Evolutionary conservation across 148 eudicot species (phyloP), one percentile per base, ranked within the genome.

Genomic region (Nyssa sinensis): DNA sequence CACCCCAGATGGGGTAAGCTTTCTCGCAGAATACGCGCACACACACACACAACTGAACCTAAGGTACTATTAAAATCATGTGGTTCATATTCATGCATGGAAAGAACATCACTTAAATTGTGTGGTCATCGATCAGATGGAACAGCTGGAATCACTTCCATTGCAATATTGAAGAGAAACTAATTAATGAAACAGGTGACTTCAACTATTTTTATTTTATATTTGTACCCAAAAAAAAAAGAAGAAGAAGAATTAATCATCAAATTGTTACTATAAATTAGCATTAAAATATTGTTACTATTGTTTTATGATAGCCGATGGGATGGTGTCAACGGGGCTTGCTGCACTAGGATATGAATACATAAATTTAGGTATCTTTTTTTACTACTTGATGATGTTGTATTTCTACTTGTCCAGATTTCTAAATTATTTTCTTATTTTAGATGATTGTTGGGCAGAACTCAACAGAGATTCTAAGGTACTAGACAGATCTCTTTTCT

Each of bases 91-190:
- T n/a, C n/a, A n/a, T n/a, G n/a, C n/a, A n/a, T n/a, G n/a, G n/a
- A n/a, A n/a, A n/a, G n/a, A n/a, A n/a, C n/a, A n/a, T n/a, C n/a
- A n/a, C n/a, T n/a, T n/a, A n/a, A n/a, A n/a, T n/a, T 34, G 14
- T 39, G 21, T 39, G 24, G 2, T 71, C 0, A 13, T 25, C 55
- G 32, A 75, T 51, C 81, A 86, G 89, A 51, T 86, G 89, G 89
- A 86, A 84, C 68, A 86, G 89, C 78, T 86, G 87, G 87, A 86
- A 86, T 69, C 89, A 84, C 59, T 86, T 86, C 62, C 39, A 33
- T 2, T 86, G 89, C 51, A 68, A 72, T 31, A 81, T 86, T 47
- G 78, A 86, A 11, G 87, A 86, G 75, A 77, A 81, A 25, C 39
- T 86, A 63, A 81, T 86, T 21, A 81, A 64, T 79, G 74, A 84